Base-by-base conservation (phyloP, 805 yeast genomes). In the Zygosaccharomyces gambellarensis region DNA sequence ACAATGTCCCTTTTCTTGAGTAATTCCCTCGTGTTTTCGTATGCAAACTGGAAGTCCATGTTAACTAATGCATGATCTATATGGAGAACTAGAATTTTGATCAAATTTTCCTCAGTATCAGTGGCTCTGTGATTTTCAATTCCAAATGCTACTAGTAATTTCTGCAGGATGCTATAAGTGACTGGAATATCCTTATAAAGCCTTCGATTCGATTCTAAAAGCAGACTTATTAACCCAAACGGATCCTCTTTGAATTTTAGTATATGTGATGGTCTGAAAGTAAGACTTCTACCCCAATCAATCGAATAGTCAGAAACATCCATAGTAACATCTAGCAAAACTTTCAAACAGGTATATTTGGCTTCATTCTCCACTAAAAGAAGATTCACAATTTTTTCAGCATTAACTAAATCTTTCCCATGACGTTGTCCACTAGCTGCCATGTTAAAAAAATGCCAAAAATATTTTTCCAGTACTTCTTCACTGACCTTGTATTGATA, bases 61-160 rank as follows among this genome's bases (percentile, higher is more conserved):
- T 83, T 80, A 1, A 76, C 80, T 25, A 86, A 70, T 0, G 95
- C 80, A 40, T 83, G 74, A 55, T 86, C 88, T 21, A 88, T 79
- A 57, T 87, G 83, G 36, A 79, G 72, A 12, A 74, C 67, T 47
- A 72, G 63, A 5, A 78, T 45, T 61, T 52, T n/a, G 51, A 50
- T 36, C 5, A 23, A 23, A 31, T 45, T 46, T 23, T 46, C 56
- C 4, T 45, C 51, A 7, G 51, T 36, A 56, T 5, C 47, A 22
- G 11, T 43, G 21, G 9, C 52, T 23, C 5, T 59, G 45, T 19
- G 49, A 17, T 3, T 48, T 46, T 39, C 43, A 4, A 65, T 51
- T 6, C 67, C 63, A 17, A 78, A 62, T 10, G 74, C 83, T 1
- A 66, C 54, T 2, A 71, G 61, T 30, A 83, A 59, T 39, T 73